Conservation (phyloP, 176 grass and related monocot species). For the Cenchrus fungigraminus region DNA sequence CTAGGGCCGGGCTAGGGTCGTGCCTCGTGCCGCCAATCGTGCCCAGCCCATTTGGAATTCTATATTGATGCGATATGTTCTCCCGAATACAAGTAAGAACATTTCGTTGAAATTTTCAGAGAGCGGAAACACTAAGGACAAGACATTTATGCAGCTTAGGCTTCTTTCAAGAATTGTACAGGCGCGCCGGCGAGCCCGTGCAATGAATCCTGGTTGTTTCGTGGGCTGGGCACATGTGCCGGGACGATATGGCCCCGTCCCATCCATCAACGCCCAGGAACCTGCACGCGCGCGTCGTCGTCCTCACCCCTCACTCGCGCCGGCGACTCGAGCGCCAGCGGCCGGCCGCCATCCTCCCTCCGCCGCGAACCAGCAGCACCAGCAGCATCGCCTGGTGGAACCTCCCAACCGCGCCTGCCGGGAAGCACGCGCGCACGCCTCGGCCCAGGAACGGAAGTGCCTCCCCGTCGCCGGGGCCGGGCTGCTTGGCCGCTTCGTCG, state of each 20-base stretch:
- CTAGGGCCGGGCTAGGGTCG: too few relatives aligned
- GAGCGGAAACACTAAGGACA: too few relatives aligned
- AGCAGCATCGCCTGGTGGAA: slow-evolving; percentile 18
- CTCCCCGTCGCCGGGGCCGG: neutral
- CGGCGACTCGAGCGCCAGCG: slow-evolving; percentile 4
- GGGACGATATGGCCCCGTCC: neutral
- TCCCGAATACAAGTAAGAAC: too few relatives aligned
- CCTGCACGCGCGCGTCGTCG: neutral
- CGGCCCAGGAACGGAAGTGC: neutral
- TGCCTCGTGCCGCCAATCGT: too few relatives aligned
- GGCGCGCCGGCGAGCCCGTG: neutral
- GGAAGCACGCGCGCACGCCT: neutral
- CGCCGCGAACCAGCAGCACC: neutral
- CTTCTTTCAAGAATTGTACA: neutral
- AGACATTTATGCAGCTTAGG: too few relatives aligned
- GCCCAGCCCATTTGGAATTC: too few relatives aligned
- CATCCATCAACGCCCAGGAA: neutral
- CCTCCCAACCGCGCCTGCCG: neutral
- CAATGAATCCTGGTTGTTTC: too few relatives aligned
- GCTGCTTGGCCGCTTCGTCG: neutral
- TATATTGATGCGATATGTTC: too few relatives aligned
- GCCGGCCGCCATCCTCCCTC: neutral
- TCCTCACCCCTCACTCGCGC: neutral
- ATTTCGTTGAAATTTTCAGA: too few relatives aligned
- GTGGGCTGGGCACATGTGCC: too few relatives aligned